Conservation (phyloP, 2,329 filamentous ascomycete genomes). For the Cladosporium velox region DNA sequence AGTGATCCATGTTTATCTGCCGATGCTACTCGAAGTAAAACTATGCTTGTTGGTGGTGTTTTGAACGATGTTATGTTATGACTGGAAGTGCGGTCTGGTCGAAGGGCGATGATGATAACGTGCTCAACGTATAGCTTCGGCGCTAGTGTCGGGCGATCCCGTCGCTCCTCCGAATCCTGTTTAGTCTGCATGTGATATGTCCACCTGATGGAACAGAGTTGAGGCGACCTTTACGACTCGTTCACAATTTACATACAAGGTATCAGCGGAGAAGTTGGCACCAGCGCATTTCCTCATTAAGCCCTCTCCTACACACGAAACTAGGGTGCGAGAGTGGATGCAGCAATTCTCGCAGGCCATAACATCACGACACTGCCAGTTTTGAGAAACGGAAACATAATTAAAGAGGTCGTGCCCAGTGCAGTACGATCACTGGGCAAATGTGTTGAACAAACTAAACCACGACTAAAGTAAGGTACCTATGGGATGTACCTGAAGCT, state of each 20-base stretch:
- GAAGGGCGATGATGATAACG: background rate
- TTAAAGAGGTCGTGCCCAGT: slow-evolving; percentile 5
- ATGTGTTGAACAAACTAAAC: slow-evolving; percentile 18
- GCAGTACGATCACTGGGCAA: slow-evolving; percentile 3
- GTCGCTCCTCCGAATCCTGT: background rate
- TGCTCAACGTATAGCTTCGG: slow-evolving; percentile 12
- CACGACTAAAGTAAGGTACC: background rate
- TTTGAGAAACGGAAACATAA: background rate
- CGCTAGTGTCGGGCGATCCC: background rate
- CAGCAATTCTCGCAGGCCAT: background rate
- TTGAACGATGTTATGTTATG: background rate
- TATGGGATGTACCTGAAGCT: slow-evolving; percentile 58
- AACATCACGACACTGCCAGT: background rate
- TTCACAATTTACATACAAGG: no score
- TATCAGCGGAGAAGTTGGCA: no score
- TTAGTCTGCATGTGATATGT: background rate
- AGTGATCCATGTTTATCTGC: slow-evolving; percentile 4
- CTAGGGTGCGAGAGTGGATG: background rate
- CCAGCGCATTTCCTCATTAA: no score
- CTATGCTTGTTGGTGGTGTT: background rate
- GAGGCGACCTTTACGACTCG: no score
- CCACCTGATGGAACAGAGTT: no score
- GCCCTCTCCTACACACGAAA: no score
- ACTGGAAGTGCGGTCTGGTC: slow-evolving; percentile 2
- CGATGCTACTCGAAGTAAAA: background rate